Evolutionary conservation across 2,329 filamentous ascomycete genomes (phyloP), one percentile per base, ranked within the genome.

Genomic region (Aspergillus clavatus): DNA sequence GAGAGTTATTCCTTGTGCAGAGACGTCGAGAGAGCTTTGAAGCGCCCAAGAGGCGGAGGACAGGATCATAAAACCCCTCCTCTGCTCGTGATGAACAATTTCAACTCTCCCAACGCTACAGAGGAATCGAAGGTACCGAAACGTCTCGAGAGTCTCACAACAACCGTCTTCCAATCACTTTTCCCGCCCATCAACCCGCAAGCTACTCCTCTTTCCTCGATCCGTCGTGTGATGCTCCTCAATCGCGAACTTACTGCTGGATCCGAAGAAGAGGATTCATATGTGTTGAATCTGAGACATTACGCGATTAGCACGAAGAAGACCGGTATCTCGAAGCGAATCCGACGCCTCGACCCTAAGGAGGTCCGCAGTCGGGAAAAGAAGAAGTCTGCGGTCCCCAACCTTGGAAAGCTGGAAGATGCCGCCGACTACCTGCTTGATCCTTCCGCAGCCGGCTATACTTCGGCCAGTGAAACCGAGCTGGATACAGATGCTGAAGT

Each of bases 31-130:
- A 86, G 82, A 62, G 83, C 88, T 11, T 82, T 94, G 72, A 89
- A 86, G 67, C 86, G 89, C 57, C 89, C 91, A 7, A 82, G 83
- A 62, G 86, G 84, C 38, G 84, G 85, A 38, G 88, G 86, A 52
- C 91, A 91, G 65, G 89, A 95, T 66, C 95, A 88, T 60, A 76
- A 86, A 46, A 89, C 83, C 35, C 83, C 93, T 5, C 93, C 93
- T 51, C 71, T 97, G 70, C 79, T 98, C 36, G 93, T 98, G 55
- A 97, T 98, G 93, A 98, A 98, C 73, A 96, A 95, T 68, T 95
- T 98, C 68, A 80, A 81, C 29, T 84, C 83, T 3, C 78, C 85
- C 22, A 75, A 76, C 51, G 67, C 70, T 40, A 64, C 71, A 45
- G 65, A 72, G 48, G 79, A 82, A 46, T 70, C 79, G 23, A 78